Percentiles rank a stretch among this genome's conserved stretches.
These are phyloP conservation scores for Ceriops zippeliana DNA, from an alignment of 345 rosid species.

Conservation along the genomic window DNA sequence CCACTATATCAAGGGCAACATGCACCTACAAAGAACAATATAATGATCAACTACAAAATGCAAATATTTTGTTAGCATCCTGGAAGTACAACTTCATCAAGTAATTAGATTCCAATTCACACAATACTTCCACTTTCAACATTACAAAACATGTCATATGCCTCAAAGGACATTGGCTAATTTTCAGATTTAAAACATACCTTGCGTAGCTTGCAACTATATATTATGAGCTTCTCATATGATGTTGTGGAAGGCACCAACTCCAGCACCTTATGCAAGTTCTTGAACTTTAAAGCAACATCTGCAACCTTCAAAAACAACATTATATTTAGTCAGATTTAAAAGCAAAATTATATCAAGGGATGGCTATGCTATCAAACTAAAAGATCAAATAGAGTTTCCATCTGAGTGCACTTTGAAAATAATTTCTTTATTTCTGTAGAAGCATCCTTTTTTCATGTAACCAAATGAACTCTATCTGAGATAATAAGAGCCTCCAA, in stretches of 20 bases:
- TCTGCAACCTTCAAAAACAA: conserved; percentile 53
- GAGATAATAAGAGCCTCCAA: background rate
- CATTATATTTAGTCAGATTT: background rate
- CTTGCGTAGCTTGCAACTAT: conserved; percentile 52
- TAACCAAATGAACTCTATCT: no score
- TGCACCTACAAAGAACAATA: conserved; percentile 50
- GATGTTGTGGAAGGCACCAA: conserved; percentile 55
- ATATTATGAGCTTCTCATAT: conserved; percentile 54
- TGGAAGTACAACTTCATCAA: background rate
- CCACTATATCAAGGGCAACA: conserved; percentile 63
- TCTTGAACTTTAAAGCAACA: conserved; percentile 49
- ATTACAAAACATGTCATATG: background rate
- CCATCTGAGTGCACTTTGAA: no score
- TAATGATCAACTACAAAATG: background rate
- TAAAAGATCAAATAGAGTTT: no score
- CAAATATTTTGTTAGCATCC: background rate
- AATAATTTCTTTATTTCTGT: no score
- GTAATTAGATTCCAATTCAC: background rate
- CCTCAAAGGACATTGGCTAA: background rate
- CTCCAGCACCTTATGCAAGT: conserved; percentile 53
- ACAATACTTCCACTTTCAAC: background rate
- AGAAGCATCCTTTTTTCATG: no score
- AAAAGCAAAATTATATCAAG: background rate
- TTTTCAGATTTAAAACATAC: conserved; percentile 33
- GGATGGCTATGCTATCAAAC: no score